Evolutionary conservation across 176 grass and related monocot species (phyloP).

Genomic region (Paspalum notatum): DNA sequence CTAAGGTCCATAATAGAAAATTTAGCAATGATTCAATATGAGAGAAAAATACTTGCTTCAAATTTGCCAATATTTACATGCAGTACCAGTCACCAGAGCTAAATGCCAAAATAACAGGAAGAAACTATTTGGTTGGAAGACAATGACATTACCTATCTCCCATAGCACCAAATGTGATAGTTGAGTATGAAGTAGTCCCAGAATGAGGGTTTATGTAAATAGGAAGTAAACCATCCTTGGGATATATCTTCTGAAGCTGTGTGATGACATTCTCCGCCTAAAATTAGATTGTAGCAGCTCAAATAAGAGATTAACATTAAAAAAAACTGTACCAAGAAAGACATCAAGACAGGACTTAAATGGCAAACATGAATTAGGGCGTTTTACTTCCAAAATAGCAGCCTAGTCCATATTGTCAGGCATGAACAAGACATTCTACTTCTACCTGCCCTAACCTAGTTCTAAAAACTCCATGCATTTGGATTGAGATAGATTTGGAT

Average conservation of each 20-base stretch:
- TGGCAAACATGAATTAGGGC: not conserved
- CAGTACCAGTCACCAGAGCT: conserved; percentile 6
- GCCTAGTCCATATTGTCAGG: not conserved
- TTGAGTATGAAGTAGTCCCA: conserved; percentile 84
- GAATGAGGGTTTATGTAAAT: conserved; percentile 97
- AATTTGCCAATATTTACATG: conserved; percentile 7
- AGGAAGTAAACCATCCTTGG: conserved; percentile 94
- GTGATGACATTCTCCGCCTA: conserved; percentile 89
- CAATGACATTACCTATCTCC: conserved; percentile 80
- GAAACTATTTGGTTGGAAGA: conserved; percentile 36
- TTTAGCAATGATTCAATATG: conserved; percentile 17
- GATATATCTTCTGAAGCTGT: conserved; percentile 97
- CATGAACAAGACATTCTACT: not conserved
- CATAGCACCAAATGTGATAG: conserved; percentile 99
- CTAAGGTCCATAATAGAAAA: conserved; percentile 13
- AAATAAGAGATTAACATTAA: conserved; percentile 28
- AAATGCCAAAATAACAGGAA: conserved; percentile 13
- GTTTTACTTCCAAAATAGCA: conserved; percentile 14
- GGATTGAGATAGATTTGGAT: not conserved
- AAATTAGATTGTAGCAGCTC: conserved; percentile 32
- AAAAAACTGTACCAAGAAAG: conserved; percentile 5
- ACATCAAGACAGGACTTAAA: conserved; percentile 3
- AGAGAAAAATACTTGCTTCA: not conserved
- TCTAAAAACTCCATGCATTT: conserved; percentile 1
- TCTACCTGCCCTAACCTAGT: not conserved